Percentiles rank a stretch among this genome's conserved stretches.
Evolutionary conservation across 2,329 filamentous ascomycete species (phyloP).

Genomic region (Diaporthe sp.): DNA sequence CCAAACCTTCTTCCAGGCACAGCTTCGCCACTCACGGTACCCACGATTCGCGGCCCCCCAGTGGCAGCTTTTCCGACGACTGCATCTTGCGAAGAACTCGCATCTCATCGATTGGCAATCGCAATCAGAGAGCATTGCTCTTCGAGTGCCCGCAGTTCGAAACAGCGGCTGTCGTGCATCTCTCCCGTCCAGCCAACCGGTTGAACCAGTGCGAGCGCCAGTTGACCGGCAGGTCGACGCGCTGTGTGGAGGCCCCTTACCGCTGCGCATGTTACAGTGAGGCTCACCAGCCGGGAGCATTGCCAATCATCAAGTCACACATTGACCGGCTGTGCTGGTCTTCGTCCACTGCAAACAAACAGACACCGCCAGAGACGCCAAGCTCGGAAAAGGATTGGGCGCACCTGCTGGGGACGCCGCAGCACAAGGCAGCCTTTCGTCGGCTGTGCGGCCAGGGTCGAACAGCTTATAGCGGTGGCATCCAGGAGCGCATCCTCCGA

Average conservation of each 20-base stretch:
- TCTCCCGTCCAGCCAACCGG: neutral
- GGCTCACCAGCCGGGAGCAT: conserved; percentile 22
- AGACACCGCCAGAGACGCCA: neutral
- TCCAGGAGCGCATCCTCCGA: neutral
- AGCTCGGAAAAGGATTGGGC: neutral
- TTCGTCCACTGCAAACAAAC: conserved; percentile 19
- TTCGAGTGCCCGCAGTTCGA: neutral
- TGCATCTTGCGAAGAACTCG: neutral
- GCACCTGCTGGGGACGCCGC: neutral
- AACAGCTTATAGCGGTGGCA: conserved; percentile 1
- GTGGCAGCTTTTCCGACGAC: neutral
- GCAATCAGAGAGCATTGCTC: neutral
- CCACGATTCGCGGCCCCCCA: conserved; percentile 16
- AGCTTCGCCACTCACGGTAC: conserved; percentile 23
- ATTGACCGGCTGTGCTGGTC: conserved; percentile 19
- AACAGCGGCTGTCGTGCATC: neutral
- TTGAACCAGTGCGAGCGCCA: neutral
- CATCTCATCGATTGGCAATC: conserved; percentile 3
- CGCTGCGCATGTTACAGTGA: conserved; percentile 1
- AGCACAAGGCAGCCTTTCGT: conserved; percentile 11
- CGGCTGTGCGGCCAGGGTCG: neutral
- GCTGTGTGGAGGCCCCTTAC: neutral
- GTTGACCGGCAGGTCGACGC: neutral
- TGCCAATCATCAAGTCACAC: conserved; percentile 14
- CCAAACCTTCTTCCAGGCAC: conserved; percentile 11